Evolutionary conservation across 495 filamentous ascomycete species (phyloP), one percentile per base, ranked within the genome.

Genomic region (Rostrohypoxylon terebratum): DNA sequence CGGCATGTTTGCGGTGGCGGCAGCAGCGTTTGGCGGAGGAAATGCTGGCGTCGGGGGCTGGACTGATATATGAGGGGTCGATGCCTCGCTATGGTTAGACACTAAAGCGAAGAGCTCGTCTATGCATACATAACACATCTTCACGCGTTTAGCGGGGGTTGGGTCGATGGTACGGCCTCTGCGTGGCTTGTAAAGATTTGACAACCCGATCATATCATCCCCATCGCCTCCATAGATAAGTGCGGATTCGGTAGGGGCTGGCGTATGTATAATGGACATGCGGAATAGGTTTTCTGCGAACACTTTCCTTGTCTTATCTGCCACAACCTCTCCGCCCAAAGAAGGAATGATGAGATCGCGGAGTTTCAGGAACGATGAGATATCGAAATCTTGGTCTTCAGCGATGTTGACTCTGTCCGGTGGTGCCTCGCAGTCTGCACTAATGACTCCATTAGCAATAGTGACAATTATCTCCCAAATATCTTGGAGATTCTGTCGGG

Each of bases 101-200:
- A 93, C 86, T 20, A 99, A 88, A 42, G 89, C 84, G 75, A 96
- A 90, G 14, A 98, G 86, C 69, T 95, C 91, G 63, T 95, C 91
- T 20, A 97, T 83, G 66, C 93, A 93, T 3, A 90, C 83, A 63
- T 97, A 94, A 61, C 87, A 87, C 86, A 98, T 95, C 50, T 85
- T 87, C 8, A 85, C 83, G 18, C 95, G 87, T 25, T 85, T 83
- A 0, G 87, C 89, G 2, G 92, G 89, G 0, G 83, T 74, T 1
- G 90, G 86, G 58, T 93, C 87, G 44, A 91, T 86, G 1, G 93
- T 95, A 14, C 90, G 87, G 6, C 93, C 93, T 59, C 83, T 81
- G 3, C 92, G 90, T 16, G 87, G 80, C 47, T 85, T 85, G 78
- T 90, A 91, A 36, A 97, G 82, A 11, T 86, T 81, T 28, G 86